These are phyloP conservation scores for Wilcoxina mikolae DNA, from an alignment of 495 filamentous ascomycete species.

Conservation along the genomic window DNA sequence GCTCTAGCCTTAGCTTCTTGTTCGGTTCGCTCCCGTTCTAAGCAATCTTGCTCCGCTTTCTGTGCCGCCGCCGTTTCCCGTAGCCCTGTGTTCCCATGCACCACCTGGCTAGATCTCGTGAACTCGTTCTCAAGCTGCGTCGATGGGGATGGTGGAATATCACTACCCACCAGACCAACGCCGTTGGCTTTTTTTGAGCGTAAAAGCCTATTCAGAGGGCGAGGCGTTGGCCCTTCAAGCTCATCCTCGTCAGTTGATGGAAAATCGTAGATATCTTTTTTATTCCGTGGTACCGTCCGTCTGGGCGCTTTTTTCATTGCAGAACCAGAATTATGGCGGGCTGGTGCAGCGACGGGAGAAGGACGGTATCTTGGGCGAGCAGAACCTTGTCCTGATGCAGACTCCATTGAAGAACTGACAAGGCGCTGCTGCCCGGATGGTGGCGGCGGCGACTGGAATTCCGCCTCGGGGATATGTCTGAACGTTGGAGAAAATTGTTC, in stretches of 20 bases:
- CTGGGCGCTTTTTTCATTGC: too few species aligned
- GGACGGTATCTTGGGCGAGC: background rate
- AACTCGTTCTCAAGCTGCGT: background rate
- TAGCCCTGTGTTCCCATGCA: background rate
- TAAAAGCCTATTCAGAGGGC: background rate
- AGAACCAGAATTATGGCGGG: too few species aligned
- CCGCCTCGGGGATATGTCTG: background rate
- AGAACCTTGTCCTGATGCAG: too few species aligned
- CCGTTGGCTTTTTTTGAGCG: slow-evolving; percentile 2
- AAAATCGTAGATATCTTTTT: slow-evolving; percentile 5
- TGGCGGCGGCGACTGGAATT: background rate
- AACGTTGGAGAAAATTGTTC: background rate
- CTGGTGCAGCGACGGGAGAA: background rate
- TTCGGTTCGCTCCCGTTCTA: slow-evolving; percentile 7
- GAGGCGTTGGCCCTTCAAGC: background rate
- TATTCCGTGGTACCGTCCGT: background rate
- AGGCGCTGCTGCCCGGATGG: background rate
- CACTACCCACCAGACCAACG: background rate
- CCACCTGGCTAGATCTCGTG: background rate
- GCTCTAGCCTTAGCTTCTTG: background rate
- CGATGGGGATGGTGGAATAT: background rate
- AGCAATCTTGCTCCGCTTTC: background rate
- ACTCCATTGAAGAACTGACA: background rate
- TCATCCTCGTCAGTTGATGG: slow-evolving; percentile 3
- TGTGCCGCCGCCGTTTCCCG: background rate